These are phyloP conservation scores for Hibiscus tridactylites DNA, from an alignment of 345 rosid genomes.

Conservation along the genomic window DNA sequence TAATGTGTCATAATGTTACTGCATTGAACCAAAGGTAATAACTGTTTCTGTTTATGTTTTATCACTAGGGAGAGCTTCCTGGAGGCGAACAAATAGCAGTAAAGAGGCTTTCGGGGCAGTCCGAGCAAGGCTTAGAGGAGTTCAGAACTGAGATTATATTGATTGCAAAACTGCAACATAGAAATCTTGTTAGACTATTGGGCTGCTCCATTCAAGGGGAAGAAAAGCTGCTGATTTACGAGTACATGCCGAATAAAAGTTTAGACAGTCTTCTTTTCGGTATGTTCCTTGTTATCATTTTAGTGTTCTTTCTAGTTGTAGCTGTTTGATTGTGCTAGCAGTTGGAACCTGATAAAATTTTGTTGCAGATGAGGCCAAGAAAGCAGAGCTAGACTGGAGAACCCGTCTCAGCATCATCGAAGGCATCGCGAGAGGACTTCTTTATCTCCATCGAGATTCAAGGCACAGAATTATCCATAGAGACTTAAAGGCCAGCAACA, in stretches of 20 bases:
- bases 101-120: background rate
- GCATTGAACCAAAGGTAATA: background rate
- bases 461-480: constrained; percentile 65
- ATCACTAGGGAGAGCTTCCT: background rate
- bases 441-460: constrained; percentile 66
- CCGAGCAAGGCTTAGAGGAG: constrained; percentile 25
- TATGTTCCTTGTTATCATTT: constrained; percentile 15
- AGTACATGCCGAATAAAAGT: constrained; percentile 69
- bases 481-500: constrained; percentile 63
- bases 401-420: constrained; percentile 47
- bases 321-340: background rate
- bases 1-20: background rate
- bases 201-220: constrained; percentile 65
- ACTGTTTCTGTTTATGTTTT: constrained; percentile 14
- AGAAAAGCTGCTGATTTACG: constrained; percentile 54
- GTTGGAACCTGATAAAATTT: background rate
- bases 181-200: constrained; percentile 60
- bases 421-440: constrained; percentile 70
- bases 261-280: constrained; percentile 54
- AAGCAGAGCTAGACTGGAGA: constrained; percentile 41
- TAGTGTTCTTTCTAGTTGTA: background rate
- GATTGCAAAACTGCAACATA: constrained; percentile 56
- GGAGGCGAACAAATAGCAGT: background rate
- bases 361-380: constrained; percentile 36
- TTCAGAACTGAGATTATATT: constrained; percentile 51